Base-by-base conservation (phyloP, 179 eudicot genomes). In the Nepenthes alata region DNA sequence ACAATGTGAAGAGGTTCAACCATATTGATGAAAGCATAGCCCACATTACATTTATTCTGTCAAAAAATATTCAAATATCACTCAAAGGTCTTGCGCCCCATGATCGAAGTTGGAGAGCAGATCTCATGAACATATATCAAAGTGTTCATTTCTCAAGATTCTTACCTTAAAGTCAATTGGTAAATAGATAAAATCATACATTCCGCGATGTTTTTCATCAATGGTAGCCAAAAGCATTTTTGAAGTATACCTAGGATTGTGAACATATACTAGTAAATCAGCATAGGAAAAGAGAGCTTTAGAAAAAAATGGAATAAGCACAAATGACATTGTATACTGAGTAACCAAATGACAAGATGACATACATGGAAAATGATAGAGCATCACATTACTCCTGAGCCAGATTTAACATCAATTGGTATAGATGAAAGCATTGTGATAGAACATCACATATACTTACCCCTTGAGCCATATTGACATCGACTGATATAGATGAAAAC, bases 21-120 rank as follows among this genome's bases (percentile, higher is more conserved):
- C 85, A 86, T 76, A 69, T 86, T 86, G 76, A 86, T 86, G 72
- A 86, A 86, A 34, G 88, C 93, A 55, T 86, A 86, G 52, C 93
- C 93, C 77, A 86, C 82, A 63, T 83, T 86, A 80, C 93, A 83
- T 69, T 86, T 86, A 72, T 86, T 86, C 93, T 86, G 88, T 59
- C 60, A 60, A 63, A 52, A 62, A 38, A 53, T 11, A 55, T 14
- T 35, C 3, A 14, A 47, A 45, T 47, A 58, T 35, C 56, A 44
- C 1, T 48, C 3, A 4, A 53, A 63, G 36, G 14, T 35, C 25
- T 25, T 37, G 39, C 10, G 2, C 37, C 5, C 6, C 34, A 15
- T 25, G 58, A 55, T 25, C 11, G 13, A 10, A 49, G 53, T 6
- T 49, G 4, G 0, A 3, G 3, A 49, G 13, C 37, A 7, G 2